Evolutionary conservation across 176 grass and related monocot species (phyloP).

Genomic region (Aegilops bicornis): DNA sequence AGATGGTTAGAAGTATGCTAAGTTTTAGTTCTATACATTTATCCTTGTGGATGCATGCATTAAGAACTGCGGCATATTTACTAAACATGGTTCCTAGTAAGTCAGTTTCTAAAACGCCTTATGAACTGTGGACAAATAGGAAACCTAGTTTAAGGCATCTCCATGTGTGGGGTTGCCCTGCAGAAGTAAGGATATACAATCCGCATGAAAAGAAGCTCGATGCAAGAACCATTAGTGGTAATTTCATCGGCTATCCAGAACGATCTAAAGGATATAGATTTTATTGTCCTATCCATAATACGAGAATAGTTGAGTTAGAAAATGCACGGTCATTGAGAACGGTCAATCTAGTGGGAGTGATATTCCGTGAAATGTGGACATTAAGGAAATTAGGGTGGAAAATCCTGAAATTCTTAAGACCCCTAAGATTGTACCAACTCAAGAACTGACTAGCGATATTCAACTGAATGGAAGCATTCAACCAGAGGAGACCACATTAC

Average conservation of each 20-base stretch:
- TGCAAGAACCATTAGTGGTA: no score
- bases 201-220: no score
- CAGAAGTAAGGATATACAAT: no score
- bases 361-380: neutral
- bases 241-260: neutral
- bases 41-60: conserved; percentile 4
- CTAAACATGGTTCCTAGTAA: conserved; percentile 34
- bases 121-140: neutral
- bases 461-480: neutral
- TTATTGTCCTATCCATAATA: neutral
- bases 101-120: neutral
- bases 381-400: neutral
- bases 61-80: conserved; percentile 10
- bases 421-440: neutral
- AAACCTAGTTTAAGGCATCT: neutral
- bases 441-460: neutral
- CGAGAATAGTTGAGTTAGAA: neutral
- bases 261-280: neutral
- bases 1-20: conserved; percentile 40
- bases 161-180: no score
- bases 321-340: conserved; percentile 7
- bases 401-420: neutral
- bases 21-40: conserved; percentile 4
- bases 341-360: neutral
- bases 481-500: neutral